Evolutionary conservation across 352 stramenopile genomes (phyloP).

Genomic region (Globisporangium nunn): DNA sequence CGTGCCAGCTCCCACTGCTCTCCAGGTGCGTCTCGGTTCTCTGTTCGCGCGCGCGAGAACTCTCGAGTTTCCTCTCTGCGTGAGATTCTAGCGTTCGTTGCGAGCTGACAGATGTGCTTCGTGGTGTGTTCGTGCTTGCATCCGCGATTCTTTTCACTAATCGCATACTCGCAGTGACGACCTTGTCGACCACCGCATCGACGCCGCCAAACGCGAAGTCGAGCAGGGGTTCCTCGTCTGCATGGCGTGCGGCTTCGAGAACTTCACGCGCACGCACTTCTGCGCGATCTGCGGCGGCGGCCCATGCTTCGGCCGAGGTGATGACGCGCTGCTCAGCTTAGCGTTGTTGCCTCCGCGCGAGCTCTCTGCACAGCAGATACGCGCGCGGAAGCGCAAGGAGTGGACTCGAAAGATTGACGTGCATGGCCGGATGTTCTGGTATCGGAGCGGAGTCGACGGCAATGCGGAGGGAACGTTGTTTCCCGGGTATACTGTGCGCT

Average conservation of each 20-base stretch:
- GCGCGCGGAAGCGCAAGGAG: conserved; percentile 48
- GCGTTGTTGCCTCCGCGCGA: background rate
- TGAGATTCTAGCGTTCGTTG: background rate
- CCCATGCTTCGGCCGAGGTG: conserved; percentile 6
- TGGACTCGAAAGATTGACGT: conserved; percentile 64
- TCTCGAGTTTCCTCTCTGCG: background rate
- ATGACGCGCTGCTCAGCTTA: conserved; percentile 10
- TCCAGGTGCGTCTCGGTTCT: conserved; percentile 3
- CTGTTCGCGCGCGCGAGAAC: background rate
- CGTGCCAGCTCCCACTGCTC: conserved; percentile 8
- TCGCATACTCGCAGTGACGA: background rate
- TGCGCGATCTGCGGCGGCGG: conserved; percentile 59
- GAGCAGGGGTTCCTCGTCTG: conserved; percentile 44
- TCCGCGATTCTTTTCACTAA: background rate
- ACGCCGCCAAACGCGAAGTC: conserved; percentile 15
- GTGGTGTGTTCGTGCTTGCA: background rate
- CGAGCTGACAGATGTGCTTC: background rate
- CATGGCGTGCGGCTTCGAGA: conserved; percentile 55
- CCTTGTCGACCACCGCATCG: conserved; percentile 9
- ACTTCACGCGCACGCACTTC: conserved; percentile 61
- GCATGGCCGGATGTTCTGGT: conserved; percentile 52
- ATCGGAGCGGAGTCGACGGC: conserved; percentile 17
- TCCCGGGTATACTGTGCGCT: conserved; percentile 23
- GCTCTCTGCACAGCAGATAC: conserved; percentile 2
- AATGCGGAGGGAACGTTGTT: conserved; percentile 11